These are phyloP conservation scores for Aspergillus spinulosporus DNA, from an alignment of 2,329 filamentous ascomycete species.

Conservation along the genomic window DNA sequence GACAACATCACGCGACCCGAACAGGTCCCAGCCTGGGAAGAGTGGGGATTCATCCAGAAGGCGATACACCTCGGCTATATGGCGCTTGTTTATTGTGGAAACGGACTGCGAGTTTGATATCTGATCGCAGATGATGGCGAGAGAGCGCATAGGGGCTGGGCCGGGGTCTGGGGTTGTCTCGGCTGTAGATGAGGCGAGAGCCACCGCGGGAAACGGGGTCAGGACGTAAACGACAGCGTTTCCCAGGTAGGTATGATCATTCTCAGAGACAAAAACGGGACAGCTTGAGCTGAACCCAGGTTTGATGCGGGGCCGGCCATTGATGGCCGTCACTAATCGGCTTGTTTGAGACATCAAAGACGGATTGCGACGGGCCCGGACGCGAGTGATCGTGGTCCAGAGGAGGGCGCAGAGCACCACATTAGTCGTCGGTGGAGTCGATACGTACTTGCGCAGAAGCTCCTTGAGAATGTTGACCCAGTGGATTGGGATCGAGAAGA, in stretches of 20 bases:
- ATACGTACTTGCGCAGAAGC: background rate
- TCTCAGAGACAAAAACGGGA: background rate
- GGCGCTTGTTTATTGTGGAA: background rate
- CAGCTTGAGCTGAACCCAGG: background rate
- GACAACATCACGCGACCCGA: conserved; percentile 16
- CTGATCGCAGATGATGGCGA: conserved; percentile 3
- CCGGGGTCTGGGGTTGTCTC: background rate
- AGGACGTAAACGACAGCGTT: conserved; percentile 11
- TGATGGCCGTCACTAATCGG: conserved; percentile 9
- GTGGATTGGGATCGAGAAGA: conserved; percentile 4
- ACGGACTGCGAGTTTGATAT: conserved; percentile 5
- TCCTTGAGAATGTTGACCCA: conserved; percentile 3
- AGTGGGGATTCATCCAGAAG: background rate
- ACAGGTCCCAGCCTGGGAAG: conserved; percentile 18
- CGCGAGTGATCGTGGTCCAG: conserved; percentile 18
- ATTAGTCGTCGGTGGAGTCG: conserved; percentile 8
- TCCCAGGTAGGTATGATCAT: background rate
- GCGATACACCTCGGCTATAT: conserved; percentile 13
- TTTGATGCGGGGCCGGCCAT: conserved; percentile 6
- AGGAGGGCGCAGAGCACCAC: conserved; percentile 16
- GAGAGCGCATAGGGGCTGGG: background rate
- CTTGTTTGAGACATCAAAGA: background rate
- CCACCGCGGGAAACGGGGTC: background rate
- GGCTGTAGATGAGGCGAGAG: background rate
- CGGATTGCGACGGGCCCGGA: background rate